Conservation (phyloP, 805 yeast genomes). For the Saccharomycopsis guyanensis region DNA sequence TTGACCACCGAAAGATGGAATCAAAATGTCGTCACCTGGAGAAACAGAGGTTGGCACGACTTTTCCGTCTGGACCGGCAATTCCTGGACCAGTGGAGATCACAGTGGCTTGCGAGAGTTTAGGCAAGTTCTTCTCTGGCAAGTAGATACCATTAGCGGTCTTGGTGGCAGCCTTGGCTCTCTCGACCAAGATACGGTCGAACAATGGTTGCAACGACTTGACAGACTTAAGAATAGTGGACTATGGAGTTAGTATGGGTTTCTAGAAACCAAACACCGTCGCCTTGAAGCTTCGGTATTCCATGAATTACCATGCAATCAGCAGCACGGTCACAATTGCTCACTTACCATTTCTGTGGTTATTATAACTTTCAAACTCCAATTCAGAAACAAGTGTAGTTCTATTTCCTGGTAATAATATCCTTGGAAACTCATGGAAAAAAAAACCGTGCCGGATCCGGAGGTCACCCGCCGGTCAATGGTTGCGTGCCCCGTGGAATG, state of each 20-base stretch:
- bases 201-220: slow-evolving; percentile 81
- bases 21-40: slow-evolving; percentile 89
- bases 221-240: slow-evolving; percentile 69
- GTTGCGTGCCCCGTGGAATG: too few relatives aligned
- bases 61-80: slow-evolving; percentile 66
- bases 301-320: too few relatives aligned
- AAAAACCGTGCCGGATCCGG: too few relatives aligned
- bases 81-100: slow-evolving; percentile 93
- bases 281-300: too few relatives aligned
- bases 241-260: slow-evolving; percentile 24
- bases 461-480: too few relatives aligned
- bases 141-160: slow-evolving; percentile 87
- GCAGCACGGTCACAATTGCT: too few relatives aligned
- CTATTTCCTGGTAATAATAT: too few relatives aligned
- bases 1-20: slow-evolving; percentile 92
- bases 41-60: slow-evolving; percentile 65
- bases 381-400: too few relatives aligned
- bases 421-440: too few relatives aligned
- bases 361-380: too few relatives aligned
- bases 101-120: slow-evolving; percentile 90
- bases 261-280: too few relatives aligned
- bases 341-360: too few relatives aligned
- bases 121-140: slow-evolving; percentile 94
- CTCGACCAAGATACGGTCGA: slow-evolving; percentile 95
- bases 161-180: slow-evolving; percentile 85